Evolutionary conservation across 192 early-diverging fungal genomes (phyloP).

Genomic region (Rhizophagus clarus): DNA sequence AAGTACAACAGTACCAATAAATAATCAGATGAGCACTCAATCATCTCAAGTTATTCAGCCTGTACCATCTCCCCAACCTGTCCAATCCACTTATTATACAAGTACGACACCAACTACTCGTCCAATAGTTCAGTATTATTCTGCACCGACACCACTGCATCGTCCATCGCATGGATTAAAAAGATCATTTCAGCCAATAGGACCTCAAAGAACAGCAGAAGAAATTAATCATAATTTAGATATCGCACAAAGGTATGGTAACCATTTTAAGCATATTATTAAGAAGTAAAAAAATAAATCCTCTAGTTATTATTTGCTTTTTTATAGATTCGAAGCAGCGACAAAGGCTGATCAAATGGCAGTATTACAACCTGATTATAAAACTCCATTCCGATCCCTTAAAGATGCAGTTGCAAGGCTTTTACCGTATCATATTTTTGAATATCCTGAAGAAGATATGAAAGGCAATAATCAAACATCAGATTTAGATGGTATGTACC

Average conservation of each 20-base stretch:
- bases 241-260: conserved; percentile 14
- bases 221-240: conserved; percentile 11
- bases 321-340: conserved; percentile 22
- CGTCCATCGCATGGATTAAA: background rate
- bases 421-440: conserved; percentile 76
- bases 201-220: background rate
- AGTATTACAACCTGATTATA: conserved; percentile 50
- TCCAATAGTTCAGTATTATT: background rate
- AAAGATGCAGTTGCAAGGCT: conserved; percentile 65
- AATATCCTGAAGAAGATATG: conserved; percentile 60
- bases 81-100: background rate
- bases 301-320: background rate
- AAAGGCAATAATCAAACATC: conserved; percentile 37
- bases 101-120: conserved; percentile 8
- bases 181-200: background rate
- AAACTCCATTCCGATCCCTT: conserved; percentile 62
- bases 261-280: background rate
- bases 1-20: background rate
- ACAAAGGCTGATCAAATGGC: conserved; percentile 33
- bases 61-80: background rate
- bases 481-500: conserved; percentile 13
- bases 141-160: background rate
- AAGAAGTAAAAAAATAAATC: background rate
- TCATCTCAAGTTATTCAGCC: background rate
- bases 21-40: background rate